phyloP scores from a whole-genome alignment of 768 basidiomycete species.

The Hortiboletus flavorubellus region DNA sequence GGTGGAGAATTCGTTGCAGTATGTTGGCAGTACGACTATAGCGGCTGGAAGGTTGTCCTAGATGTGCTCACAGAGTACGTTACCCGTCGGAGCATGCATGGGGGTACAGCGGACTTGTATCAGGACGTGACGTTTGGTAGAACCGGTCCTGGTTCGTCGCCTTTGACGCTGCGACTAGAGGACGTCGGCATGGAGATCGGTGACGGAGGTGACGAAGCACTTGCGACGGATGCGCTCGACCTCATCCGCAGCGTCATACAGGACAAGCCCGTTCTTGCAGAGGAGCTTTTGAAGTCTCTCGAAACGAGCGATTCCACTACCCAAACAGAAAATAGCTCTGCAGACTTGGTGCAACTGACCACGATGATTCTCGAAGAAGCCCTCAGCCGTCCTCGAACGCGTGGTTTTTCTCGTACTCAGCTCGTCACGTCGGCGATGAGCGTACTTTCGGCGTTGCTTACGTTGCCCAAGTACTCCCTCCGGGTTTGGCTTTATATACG shows the following conservation, averaged over 20 bases:
- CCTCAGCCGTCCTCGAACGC: slow-evolving; percentile 49
- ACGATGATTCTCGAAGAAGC: slow-evolving; percentile 81
- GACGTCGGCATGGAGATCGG: slow-evolving; percentile 74
- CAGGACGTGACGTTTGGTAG: slow-evolving; percentile 53
- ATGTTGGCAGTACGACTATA: slow-evolving; percentile 78
- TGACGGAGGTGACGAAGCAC: slow-evolving; percentile 54
- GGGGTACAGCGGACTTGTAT: slow-evolving; percentile 39
- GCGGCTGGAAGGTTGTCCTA: slow-evolving; percentile 83
- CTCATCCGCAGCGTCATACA: slow-evolving; percentile 76
- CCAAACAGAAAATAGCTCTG: slow-evolving; percentile 51
- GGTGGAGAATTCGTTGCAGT: slow-evolving; percentile 63
- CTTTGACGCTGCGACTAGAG: slow-evolving; percentile 50
- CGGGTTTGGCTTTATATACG: slow-evolving; percentile 88
- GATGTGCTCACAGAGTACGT: slow-evolving; percentile 79
- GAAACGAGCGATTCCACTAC: slow-evolving; percentile 37
- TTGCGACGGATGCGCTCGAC: slow-evolving; percentile 73
- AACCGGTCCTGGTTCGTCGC: slow-evolving; percentile 36
- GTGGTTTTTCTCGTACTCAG: slow-evolving; percentile 47
- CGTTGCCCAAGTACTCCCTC: slow-evolving; percentile 70
- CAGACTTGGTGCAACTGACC: slow-evolving; percentile 75
- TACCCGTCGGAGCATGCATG: slow-evolving; percentile 48
- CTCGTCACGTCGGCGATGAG: slow-evolving; percentile 80
- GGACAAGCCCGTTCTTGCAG: slow-evolving; percentile 62
- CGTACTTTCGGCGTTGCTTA: slow-evolving; percentile 73
- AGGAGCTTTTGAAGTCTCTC: slow-evolving; percentile 62